A percentile compares a stretch with the other conserved stretches of the same genome.
Conservation (phyloP, 768 basidiomycete species). For the Pisolithus albus region DNA sequence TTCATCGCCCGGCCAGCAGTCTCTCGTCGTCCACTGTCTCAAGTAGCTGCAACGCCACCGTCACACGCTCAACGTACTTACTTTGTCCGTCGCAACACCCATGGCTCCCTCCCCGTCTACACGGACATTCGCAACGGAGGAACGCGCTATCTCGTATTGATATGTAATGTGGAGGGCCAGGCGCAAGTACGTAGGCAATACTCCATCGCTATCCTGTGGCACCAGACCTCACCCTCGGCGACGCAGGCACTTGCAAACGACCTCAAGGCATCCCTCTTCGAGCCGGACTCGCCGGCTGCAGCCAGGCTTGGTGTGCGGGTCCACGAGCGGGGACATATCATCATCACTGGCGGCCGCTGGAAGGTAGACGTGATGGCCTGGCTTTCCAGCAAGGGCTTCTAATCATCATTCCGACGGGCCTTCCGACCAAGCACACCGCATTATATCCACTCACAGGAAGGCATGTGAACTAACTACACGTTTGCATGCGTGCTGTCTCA, state of each 20-base stretch:
- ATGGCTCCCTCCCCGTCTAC: conserved; percentile 68
- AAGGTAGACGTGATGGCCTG: conserved; percentile 55
- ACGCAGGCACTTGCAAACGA: conserved; percentile 54
- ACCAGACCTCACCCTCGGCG: conserved; percentile 4
- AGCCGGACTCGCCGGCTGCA: conserved; percentile 38
- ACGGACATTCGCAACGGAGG: conserved; percentile 65
- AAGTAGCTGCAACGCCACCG: too few relatives aligned
- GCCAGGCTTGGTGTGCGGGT: conserved; percentile 43
- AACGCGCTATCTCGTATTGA: conserved; percentile 48
- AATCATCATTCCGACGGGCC: conserved; percentile 1
- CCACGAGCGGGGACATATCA: conserved; percentile 43
- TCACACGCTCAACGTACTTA: conserved; percentile 29
- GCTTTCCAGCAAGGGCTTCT: conserved; percentile 64
- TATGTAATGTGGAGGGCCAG: conserved; percentile 67
- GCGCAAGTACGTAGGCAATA: conserved; percentile 37
- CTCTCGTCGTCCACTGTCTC: too few relatives aligned
- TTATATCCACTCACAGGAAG: neutral
- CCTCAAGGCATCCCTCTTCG: conserved; percentile 46
- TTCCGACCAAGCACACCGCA: neutral
- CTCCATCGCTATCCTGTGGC: conserved; percentile 1
- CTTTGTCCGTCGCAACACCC: conserved; percentile 58
- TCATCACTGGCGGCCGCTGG: conserved; percentile 59
- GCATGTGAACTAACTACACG: neutral
- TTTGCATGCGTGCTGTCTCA: neutral
- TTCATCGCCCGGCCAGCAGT: too few relatives aligned